phyloP scores from a whole-genome alignment of 257 asterid genomes.

The Capsicum chinense region DNA sequence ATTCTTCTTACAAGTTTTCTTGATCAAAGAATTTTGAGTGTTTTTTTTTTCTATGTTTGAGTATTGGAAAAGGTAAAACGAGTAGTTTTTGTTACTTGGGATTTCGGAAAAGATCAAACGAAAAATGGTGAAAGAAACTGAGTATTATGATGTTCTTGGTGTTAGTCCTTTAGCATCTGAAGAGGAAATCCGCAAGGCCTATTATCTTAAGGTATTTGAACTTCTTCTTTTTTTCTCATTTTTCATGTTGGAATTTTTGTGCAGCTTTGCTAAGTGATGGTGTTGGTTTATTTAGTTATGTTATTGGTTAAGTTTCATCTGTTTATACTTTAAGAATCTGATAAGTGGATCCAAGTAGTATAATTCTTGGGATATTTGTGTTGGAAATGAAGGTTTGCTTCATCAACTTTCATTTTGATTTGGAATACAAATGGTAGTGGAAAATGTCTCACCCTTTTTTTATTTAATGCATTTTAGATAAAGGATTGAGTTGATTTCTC shows the following conservation, averaged over 20 bases:
- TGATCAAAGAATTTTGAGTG: conserved; percentile 33
- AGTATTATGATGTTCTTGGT: conserved; percentile 76
- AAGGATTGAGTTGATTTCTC: not conserved
- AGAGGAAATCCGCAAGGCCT: conserved; percentile 83
- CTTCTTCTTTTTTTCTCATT: not conserved
- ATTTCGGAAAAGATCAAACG: not conserved
- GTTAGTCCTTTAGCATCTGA: conserved; percentile 73
- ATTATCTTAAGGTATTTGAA: conserved; percentile 71
- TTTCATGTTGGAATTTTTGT: not conserved
- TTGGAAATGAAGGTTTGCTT: not conserved
- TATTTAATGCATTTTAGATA: not conserved
- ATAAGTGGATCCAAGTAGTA: not conserved
- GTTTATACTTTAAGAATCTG: not conserved
- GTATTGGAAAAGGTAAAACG: conserved; percentile 9
- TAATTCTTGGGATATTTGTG: not conserved
- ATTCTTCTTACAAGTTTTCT: not conserved
- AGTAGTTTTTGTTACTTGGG: not conserved
- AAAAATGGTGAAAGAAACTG: conserved; percentile 86
- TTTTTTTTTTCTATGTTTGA: conserved; percentile 17
- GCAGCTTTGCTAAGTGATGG: not conserved
- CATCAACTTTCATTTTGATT: too few species aligned
- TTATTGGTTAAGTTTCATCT: not conserved
- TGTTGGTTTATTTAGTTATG: not conserved
- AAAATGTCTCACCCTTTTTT: not conserved
- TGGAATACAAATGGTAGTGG: not conserved